Evolutionary conservation across 306 rosid genomes (phyloP).

Genomic region (Phaseolus lunatus): DNA sequence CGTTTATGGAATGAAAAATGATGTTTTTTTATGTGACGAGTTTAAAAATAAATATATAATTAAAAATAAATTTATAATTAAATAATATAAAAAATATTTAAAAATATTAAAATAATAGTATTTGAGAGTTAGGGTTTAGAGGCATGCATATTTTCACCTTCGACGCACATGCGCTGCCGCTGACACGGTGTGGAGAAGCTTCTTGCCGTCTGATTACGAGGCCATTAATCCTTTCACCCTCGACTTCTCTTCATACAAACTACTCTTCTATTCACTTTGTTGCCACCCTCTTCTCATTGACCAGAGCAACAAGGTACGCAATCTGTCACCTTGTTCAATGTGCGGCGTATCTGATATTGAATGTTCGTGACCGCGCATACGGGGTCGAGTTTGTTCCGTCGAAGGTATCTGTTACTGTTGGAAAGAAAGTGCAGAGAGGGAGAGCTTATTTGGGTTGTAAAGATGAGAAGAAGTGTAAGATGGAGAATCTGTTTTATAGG

Average conservation of each 20-base stretch:
- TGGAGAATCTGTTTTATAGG: slow-evolving; percentile 53
- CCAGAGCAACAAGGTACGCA: slow-evolving; percentile 56
- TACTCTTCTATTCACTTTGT: slow-evolving; percentile 55
- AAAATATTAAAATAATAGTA: no score
- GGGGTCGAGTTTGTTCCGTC: slow-evolving; percentile 57
- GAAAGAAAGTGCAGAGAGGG: slow-evolving; percentile 41
- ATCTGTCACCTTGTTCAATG: not conserved
- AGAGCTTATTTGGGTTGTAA: slow-evolving; percentile 41
- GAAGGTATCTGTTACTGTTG: slow-evolving; percentile 47
- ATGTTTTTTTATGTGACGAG: no score
- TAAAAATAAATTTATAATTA: no score
- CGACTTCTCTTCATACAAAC: slow-evolving; percentile 52
- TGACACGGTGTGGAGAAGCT: slow-evolving; percentile 62
- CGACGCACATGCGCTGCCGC: slow-evolving; percentile 51
- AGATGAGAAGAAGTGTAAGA: slow-evolving; percentile 37
- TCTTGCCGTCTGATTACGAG: slow-evolving; percentile 61
- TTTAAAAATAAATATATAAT: no score
- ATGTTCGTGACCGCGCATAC: slow-evolving; percentile 52
- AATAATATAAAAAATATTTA: no score
- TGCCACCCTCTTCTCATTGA: slow-evolving; percentile 60
- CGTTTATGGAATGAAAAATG: no score
- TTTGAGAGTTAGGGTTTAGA: no score
- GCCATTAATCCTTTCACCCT: slow-evolving; percentile 42
- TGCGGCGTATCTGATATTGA: slow-evolving; percentile 64
- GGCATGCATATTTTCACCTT: slow-evolving; percentile 54